Evolutionary conservation across 148 eudicot genomes (phyloP).

Genomic region (Silene uniflora): DNA sequence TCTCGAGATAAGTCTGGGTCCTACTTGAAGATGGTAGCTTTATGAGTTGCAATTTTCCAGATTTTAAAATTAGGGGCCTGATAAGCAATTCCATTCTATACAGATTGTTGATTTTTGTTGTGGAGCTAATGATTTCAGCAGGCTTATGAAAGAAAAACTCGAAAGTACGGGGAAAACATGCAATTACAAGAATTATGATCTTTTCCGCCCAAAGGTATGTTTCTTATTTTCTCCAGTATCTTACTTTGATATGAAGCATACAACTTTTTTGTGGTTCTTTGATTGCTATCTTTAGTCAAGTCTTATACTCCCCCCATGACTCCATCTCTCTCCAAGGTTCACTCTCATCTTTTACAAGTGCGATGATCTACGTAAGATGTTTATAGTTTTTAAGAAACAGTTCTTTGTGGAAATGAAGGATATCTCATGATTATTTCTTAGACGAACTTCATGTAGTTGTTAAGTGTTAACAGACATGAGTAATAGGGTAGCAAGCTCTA

Average conservation of each 20-base stretch:
- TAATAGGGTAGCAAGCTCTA: no score
- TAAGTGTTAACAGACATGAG: no score
- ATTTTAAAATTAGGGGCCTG: conserved; percentile 8
- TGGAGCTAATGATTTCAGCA: conserved; percentile 92
- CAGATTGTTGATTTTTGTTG: conserved; percentile 98
- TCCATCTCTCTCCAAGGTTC: no score
- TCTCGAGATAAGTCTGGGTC: not conserved
- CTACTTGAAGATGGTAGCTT: not conserved
- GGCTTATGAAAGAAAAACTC: conserved; percentile 70
- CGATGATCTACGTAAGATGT: no score
- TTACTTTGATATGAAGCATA: not conserved
- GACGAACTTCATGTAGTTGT: no score
- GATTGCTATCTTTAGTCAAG: not conserved
- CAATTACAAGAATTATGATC: conserved; percentile 66
- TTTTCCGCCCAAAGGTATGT: conserved; percentile 69
- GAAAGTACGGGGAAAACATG: conserved; percentile 72
- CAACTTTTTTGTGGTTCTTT: not conserved
- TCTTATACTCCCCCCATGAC: not conserved
- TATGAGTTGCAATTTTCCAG: no score
- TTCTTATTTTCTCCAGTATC: not conserved
- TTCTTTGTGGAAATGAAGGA: no score
- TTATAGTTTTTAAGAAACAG: no score
- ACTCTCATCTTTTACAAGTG: no score
- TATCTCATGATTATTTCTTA: no score
- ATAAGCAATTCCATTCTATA: conserved; percentile 22